phyloP scores from a whole-genome alignment of 2,329 filamentous ascomycete species.

The Aspergillus quadricinctus region DNA sequence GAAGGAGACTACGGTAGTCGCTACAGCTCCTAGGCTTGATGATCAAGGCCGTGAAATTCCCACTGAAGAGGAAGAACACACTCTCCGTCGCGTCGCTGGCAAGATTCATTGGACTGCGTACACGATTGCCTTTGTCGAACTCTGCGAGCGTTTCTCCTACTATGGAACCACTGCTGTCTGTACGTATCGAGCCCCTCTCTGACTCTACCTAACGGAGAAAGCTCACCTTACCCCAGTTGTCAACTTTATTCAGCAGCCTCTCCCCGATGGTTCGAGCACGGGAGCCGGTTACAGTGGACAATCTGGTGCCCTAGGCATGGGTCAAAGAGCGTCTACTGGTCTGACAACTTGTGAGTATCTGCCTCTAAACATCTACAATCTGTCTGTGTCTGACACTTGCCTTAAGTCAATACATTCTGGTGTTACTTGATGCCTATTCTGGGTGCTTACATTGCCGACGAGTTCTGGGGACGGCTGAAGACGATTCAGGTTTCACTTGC shows the following conservation, averaged over 20 bases:
- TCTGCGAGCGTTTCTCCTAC: slow-evolving; percentile 74
- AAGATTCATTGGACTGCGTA: slow-evolving; percentile 61
- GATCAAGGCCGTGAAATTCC: slow-evolving; percentile 19
- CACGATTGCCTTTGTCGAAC: slow-evolving; percentile 67
- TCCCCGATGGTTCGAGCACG: slow-evolving; percentile 53
- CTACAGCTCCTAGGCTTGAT: not conserved
- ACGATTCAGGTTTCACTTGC: slow-evolving; percentile 65
- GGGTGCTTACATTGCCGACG: slow-evolving; percentile 63
- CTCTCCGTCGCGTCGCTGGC: slow-evolving; percentile 34
- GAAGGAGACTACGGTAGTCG: slow-evolving; percentile 5
- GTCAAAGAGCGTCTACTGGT: slow-evolving; percentile 54
- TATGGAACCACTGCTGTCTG: slow-evolving; percentile 68
- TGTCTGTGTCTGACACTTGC: not conserved
- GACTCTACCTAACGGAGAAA: not conserved
- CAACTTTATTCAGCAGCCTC: slow-evolving; percentile 58
- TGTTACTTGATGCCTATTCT: slow-evolving; percentile 58
- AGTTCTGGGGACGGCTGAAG: slow-evolving; percentile 64
- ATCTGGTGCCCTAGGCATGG: slow-evolving; percentile 56
- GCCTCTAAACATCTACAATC: not conserved
- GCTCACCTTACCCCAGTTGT: slow-evolving; percentile 41
- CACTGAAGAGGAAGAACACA: slow-evolving; percentile 30
- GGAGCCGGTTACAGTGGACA: slow-evolving; percentile 38
- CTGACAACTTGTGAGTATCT: slow-evolving; percentile 41
- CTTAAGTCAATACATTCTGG: slow-evolving; percentile 57
- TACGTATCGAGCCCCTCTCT: slow-evolving; percentile 31